Evolutionary conservation across 2,329 filamentous ascomycete species (phyloP), one percentile per base, ranked within the genome.

Genomic region (Fusarium aywerte): DNA sequence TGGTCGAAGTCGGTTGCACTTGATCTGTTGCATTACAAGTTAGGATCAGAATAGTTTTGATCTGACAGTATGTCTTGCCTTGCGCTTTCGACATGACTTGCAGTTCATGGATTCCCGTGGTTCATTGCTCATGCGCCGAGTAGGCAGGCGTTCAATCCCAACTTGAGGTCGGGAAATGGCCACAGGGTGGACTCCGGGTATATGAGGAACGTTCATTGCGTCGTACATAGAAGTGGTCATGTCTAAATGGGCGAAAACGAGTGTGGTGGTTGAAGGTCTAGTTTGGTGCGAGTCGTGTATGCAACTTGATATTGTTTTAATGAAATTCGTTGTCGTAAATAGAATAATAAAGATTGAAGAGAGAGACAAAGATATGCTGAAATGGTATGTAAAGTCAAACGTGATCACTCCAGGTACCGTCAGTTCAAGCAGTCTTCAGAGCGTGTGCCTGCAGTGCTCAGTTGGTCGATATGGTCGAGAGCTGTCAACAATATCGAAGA

Each of bases 101-200:
- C 93, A 97, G 78, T 97, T 97, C 93, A 97, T 97, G 32, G 91
- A 92, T 82, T 96, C 93, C 73, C 91, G 89, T 38, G 91, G 92
- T 77, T 96, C 91, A 73, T 87, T 90, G 78, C 85, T 89, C 79
- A 88, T 83, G 39, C 90, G 88, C 66, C 90, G 88, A 54, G 89
- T 85, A 25, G 91, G 90, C 69, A 95, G 82, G 64, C 92, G 88
- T 80, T 94, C 90, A 77, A 95, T 95, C 76, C 91, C 90, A 74
- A 94, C 89, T 81, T 92, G 90, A 27, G 90, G 90, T 73, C 92
- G 87, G 67, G 90, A 87, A 84, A 92, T 90, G 76, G 81, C 79
- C 62, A 84, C 78, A 29, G 82, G 81, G 62, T 83, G 83, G 49
- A 80, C 77, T 64, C 80, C 80, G 31, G 81, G 74, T 59, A 82